phyloP scores from a whole-genome alignment of 2,329 filamentous ascomycete genomes.

The Stachybotrys elegans region DNA sequence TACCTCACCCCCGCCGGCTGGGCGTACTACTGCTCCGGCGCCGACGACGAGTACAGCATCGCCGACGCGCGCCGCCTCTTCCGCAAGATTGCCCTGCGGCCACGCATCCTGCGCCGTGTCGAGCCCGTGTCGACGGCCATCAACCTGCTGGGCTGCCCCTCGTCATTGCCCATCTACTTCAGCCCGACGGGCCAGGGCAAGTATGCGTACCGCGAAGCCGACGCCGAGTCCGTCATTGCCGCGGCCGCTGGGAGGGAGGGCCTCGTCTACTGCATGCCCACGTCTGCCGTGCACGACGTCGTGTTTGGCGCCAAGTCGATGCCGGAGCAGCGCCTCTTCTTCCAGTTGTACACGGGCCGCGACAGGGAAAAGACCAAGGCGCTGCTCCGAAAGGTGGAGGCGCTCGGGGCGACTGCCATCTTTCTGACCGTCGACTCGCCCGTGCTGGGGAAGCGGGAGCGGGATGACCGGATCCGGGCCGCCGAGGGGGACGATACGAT shows the following conservation, averaged over 20 bases:
- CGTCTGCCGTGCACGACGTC: not conserved
- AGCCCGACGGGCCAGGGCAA: not conserved
- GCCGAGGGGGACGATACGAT: not conserved
- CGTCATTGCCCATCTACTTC: not conserved
- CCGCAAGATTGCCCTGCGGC: not conserved
- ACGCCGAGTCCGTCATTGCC: not conserved
- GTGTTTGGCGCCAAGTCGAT: not conserved
- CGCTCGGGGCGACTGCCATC: not conserved
- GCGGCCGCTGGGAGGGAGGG: not conserved
- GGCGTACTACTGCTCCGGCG: constrained; percentile 1
- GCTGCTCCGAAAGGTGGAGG: not conserved
- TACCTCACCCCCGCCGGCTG: constrained; percentile 13
- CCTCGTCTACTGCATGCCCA: not conserved
- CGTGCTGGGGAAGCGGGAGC: not conserved
- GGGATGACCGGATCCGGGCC: not conserved
- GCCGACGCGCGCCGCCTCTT: not conserved
- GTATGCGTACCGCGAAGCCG: not conserved
- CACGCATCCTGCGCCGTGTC: not conserved
- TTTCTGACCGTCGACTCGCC: not conserved
- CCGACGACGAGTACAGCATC: not conserved
- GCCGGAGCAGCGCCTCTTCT: not conserved
- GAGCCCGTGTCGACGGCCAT: not conserved
- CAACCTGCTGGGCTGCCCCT: not conserved
- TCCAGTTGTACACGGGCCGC: not conserved
- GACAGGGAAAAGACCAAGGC: not conserved